These are phyloP conservation scores for Nicotiana undulata DNA, from an alignment of 257 asterid species.

Conservation along the genomic window DNA sequence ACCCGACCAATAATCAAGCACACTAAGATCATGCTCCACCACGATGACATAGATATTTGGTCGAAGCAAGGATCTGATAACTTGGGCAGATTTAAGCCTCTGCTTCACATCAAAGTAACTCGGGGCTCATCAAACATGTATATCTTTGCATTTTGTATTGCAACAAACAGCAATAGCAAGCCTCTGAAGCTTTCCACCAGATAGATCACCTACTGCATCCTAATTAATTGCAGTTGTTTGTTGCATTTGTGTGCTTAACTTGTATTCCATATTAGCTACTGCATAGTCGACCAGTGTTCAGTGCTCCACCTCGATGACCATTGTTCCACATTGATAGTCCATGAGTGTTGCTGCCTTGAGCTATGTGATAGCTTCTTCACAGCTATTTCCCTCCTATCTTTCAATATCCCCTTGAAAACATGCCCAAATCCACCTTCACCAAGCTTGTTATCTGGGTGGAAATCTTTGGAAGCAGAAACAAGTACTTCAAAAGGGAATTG, in stretches of 20 bases:
- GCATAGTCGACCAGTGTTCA: too few relatives aligned
- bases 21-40: constrained; percentile 96
- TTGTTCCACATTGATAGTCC: too few relatives aligned
- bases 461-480: constrained; percentile 43
- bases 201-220: constrained; percentile 95
- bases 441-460: constrained; percentile 40
- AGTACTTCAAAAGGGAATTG: constrained; percentile 46
- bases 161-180: constrained; percentile 97
- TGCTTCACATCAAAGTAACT: constrained; percentile 98
- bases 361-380: constrained; percentile 77
- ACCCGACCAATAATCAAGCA: constrained; percentile 88
- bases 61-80: constrained; percentile 88
- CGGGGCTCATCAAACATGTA: constrained; percentile 99
- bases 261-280: too few relatives aligned
- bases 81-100: constrained; percentile 98
- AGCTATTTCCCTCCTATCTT: constrained; percentile 76
- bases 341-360: constrained; percentile 35
- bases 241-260: too few relatives aligned
- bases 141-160: constrained; percentile 93
- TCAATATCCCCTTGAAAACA: constrained; percentile 68
- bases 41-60: constrained; percentile 91
- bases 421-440: constrained; percentile 70
- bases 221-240: too few relatives aligned
- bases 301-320: too few relatives aligned
- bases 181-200: constrained; percentile 99